Conservation (phyloP, 371 early-diverging fungal species). For the Circinella minor region DNA sequence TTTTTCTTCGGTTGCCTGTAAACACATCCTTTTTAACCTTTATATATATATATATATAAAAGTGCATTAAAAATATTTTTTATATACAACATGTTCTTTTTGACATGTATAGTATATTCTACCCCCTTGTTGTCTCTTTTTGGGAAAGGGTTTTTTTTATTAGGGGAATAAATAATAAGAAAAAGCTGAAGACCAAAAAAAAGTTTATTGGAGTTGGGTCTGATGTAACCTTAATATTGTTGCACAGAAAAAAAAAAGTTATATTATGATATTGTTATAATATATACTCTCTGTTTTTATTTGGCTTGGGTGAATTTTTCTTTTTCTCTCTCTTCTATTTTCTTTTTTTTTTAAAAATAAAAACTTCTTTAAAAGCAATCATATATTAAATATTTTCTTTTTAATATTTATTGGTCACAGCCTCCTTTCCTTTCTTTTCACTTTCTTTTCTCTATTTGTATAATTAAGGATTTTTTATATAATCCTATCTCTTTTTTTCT, state of each 20-base stretch:
- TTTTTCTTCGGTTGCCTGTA: too few relatives aligned
- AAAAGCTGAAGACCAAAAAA: not conserved
- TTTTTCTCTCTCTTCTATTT: constrained; percentile 3
- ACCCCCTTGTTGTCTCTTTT: too few relatives aligned
- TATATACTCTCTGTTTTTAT: too few relatives aligned
- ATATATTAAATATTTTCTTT: not conserved
- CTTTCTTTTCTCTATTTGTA: not conserved
- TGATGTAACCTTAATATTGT: constrained; percentile 1
- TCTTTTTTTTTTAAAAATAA: not conserved
- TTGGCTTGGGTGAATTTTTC: not conserved
- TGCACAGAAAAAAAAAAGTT: not conserved
- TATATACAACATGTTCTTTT: too few relatives aligned
- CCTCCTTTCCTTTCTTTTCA: not conserved
- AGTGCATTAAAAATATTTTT: too few relatives aligned
- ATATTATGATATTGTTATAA: not conserved
- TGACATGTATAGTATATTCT: too few relatives aligned
- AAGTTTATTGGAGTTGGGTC: not conserved
- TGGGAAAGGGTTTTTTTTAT: too few relatives aligned
- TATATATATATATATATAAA: too few relatives aligned
- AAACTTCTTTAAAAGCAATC: not conserved
- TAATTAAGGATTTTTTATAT: too few relatives aligned
- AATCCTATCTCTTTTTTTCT: too few relatives aligned
- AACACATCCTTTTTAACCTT: too few relatives aligned
- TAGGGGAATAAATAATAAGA: not conserved
- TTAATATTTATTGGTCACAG: not conserved